Evolutionary conservation across 805 yeast genomes (phyloP).

Genomic region (Kluyveromyces starmeri): DNA sequence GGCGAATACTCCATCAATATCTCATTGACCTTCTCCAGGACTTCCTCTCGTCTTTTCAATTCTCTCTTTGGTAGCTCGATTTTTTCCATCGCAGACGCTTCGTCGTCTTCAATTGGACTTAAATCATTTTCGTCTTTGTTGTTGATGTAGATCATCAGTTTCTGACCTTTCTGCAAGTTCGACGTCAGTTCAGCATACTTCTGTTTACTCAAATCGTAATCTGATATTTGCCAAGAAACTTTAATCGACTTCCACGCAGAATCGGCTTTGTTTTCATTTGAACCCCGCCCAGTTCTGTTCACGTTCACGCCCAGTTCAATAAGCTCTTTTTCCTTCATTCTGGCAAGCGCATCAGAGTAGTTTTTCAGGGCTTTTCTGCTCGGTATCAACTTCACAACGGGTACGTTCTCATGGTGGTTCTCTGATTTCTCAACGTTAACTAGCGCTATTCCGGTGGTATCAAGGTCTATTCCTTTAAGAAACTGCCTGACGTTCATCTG

Average conservation of each 20-base stretch:
- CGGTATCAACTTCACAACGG: slow-evolving; percentile 23
- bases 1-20: slow-evolving; percentile 22
- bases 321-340: slow-evolving; percentile 20
- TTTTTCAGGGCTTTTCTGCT: slow-evolving; percentile 19
- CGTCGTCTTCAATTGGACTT: slow-evolving; percentile 1
- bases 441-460: slow-evolving; percentile 17
- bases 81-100: not conserved
- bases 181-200: slow-evolving; percentile 41
- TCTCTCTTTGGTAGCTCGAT: slow-evolving; percentile 27
- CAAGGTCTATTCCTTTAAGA: slow-evolving; percentile 21
- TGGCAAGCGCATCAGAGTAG: slow-evolving; percentile 23
- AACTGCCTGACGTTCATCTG: slow-evolving; percentile 17
- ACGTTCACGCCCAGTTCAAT: slow-evolving; percentile 13
- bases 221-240: slow-evolving; percentile 49
- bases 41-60: slow-evolving; percentile 26
- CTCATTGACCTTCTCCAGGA: slow-evolving; percentile 24
- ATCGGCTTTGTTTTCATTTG: slow-evolving; percentile 16
- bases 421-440: slow-evolving; percentile 15
- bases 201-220: slow-evolving; percentile 43
- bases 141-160: slow-evolving; percentile 35
- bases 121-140: slow-evolving; percentile 22
- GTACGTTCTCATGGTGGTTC: slow-evolving; percentile 9
- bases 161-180: slow-evolving; percentile 37
- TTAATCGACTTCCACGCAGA: slow-evolving; percentile 37
- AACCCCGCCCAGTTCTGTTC: slow-evolving; percentile 9